Evolutionary conservation across 495 filamentous ascomycete genomes (phyloP).

Genomic region (Astrocystis sublimbata): DNA sequence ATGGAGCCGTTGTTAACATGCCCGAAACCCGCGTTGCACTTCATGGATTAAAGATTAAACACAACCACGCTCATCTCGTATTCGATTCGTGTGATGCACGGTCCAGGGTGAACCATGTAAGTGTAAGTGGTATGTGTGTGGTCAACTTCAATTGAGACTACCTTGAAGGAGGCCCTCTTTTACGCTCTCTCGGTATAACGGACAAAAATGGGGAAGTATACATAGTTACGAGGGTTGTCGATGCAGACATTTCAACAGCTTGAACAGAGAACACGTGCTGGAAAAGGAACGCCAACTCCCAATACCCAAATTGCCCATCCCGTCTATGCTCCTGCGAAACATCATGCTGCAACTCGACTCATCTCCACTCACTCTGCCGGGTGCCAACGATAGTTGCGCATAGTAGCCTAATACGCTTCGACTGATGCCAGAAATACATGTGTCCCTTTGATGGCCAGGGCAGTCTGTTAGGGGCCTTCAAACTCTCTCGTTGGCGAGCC

Average conservation of each 20-base stretch:
- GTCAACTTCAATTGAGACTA: background rate
- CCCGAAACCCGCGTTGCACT: background rate
- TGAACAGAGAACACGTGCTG: background rate
- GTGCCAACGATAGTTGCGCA: background rate
- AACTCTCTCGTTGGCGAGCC: background rate
- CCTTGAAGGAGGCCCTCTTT: background rate
- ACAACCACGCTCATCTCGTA: too few relatives aligned
- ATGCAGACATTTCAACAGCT: background rate
- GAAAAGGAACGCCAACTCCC: slow-evolving; percentile 5
- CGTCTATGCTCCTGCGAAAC: slow-evolving; percentile 3
- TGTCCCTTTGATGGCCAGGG: background rate
- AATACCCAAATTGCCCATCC: background rate
- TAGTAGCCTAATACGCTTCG: background rate
- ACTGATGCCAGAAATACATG: background rate
- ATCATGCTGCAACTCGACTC: background rate
- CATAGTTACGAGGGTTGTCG: too few relatives aligned
- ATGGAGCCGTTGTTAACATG: background rate
- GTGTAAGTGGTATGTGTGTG: background rate
- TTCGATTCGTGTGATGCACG: background rate
- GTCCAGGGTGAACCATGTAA: background rate
- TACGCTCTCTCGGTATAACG: background rate
- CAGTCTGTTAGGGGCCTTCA: background rate
- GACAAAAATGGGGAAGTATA: slow-evolving; percentile 13
- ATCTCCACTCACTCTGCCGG: background rate
- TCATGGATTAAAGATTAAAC: too few relatives aligned